These are phyloP conservation scores for Kodamaea leandrae DNA, from an alignment of 805 yeast species.

Conservation along the genomic window DNA sequence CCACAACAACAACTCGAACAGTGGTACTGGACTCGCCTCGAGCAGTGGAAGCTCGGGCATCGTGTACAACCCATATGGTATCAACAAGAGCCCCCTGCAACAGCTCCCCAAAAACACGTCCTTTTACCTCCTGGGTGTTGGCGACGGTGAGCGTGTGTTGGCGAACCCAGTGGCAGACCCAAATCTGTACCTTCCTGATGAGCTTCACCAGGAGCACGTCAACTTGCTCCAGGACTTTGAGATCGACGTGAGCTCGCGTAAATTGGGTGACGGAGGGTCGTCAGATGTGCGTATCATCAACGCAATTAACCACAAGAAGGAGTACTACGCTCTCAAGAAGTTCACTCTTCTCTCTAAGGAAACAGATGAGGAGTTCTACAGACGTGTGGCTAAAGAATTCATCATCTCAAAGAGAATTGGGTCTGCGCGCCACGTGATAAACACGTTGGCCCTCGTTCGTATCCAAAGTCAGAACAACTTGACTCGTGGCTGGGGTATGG, in stretches of 20 bases:
- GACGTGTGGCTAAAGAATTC: constrained; percentile 62
- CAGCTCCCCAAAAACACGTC: constrained; percentile 24
- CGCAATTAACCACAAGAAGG: constrained; percentile 38
- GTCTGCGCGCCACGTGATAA: constrained; percentile 59
- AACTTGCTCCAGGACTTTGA: constrained; percentile 57
- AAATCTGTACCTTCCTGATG: constrained; percentile 57
- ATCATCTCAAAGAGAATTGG: constrained; percentile 54
- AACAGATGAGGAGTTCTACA: constrained; percentile 60
- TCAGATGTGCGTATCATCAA: constrained; percentile 54
- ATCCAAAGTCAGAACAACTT: constrained; percentile 54
- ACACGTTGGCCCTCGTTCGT: constrained; percentile 52
- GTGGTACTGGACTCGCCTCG: constrained; percentile 3
- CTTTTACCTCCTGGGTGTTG: constrained; percentile 27
- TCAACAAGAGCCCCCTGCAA: constrained; percentile 31
- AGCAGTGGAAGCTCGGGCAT: constrained; percentile 26
- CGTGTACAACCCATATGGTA: constrained; percentile 66
- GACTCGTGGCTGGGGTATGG: constrained; percentile 74
- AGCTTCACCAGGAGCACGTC: constrained; percentile 46
- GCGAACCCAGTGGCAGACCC: constrained; percentile 66
- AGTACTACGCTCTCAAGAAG: constrained; percentile 62
- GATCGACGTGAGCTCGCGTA: constrained; percentile 37
- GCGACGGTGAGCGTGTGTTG: constrained; percentile 47
- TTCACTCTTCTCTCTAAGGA: constrained; percentile 61
- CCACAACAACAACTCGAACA: constrained; percentile 1
- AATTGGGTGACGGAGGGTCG: constrained; percentile 72